These are phyloP conservation scores for Ogataea polymorpha DNA, from an alignment of 805 yeast species.

Conservation along the genomic window DNA sequence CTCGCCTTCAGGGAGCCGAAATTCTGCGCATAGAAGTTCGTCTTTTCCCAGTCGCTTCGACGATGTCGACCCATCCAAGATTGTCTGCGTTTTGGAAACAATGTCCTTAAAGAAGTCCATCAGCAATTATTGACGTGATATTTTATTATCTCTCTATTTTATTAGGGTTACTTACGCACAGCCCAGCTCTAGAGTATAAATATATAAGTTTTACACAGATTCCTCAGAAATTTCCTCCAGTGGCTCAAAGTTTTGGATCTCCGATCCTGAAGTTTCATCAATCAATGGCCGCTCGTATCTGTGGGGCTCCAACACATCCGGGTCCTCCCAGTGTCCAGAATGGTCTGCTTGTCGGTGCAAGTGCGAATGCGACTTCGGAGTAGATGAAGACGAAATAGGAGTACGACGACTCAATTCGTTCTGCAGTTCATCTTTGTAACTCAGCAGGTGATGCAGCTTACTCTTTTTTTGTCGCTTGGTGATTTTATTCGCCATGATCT, in stretches of 20 bases:
- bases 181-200: neutral
- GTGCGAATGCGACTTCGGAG: constrained; percentile 10
- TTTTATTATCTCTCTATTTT: neutral
- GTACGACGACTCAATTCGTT: neutral
- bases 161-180: constrained; percentile 2
- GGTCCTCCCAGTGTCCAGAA: constrained; percentile 21
- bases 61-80: constrained; percentile 36
- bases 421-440: constrained; percentile 7
- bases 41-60: constrained; percentile 55
- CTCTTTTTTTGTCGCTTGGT: constrained; percentile 15
- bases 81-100: constrained; percentile 46
- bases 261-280: constrained; percentile 4
- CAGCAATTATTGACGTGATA: neutral
- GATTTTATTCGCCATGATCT: constrained; percentile 74
- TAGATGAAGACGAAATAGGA: neutral
- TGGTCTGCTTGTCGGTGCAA: constrained; percentile 11
- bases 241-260: constrained; percentile 7
- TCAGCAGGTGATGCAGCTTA: constrained; percentile 8
- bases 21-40: constrained; percentile 65
- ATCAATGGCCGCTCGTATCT: neutral
- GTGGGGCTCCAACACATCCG: constrained; percentile 22
- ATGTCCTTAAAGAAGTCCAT: constrained; percentile 52
- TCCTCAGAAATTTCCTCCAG: constrained; percentile 12
- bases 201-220: neutral
- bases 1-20: constrained; percentile 71